A percentile compares a stretch with the other conserved stretches of the same genome.
These are phyloP conservation scores for Candolleomyces aberdarensis DNA, from an alignment of 768 basidiomycete genomes.

Conservation along the genomic window DNA sequence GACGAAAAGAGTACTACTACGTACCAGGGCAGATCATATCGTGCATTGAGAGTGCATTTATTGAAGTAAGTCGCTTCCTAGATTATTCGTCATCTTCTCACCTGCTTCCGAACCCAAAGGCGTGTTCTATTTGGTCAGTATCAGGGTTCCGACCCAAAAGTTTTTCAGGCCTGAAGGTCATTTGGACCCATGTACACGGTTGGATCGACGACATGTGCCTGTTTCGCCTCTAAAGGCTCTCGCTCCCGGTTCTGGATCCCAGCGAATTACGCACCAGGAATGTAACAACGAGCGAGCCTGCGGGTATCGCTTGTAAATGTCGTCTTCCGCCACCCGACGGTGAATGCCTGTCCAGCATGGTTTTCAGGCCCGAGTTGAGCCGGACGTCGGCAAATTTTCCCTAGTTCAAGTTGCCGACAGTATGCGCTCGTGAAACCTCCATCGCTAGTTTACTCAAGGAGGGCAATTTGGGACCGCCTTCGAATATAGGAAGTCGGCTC, in stretches of 20 bases:
- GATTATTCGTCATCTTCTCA: background rate
- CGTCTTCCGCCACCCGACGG: background rate
- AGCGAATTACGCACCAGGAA: background rate
- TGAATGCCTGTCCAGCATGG: background rate
- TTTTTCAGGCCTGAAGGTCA: background rate
- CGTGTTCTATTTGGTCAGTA: background rate
- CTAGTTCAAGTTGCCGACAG: no score
- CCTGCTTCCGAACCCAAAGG: background rate
- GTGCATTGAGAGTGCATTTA: background rate
- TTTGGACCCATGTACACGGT: background rate
- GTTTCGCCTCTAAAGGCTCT: background rate
- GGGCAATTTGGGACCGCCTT: background rate
- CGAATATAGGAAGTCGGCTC: background rate
- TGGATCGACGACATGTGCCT: background rate
- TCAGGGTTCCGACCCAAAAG: background rate
- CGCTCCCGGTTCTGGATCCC: background rate
- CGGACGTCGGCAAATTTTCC: background rate
- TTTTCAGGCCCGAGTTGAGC: background rate
- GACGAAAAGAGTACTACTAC: background rate
- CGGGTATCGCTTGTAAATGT: background rate
- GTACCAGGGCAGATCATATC: background rate
- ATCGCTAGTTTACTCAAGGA: background rate
- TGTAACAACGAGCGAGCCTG: background rate
- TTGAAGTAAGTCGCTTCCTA: background rate
- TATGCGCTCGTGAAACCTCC: background rate